A percentile compares a stretch with the other conserved stretches of the same genome.
Conservation (phyloP, 2,329 filamentous ascomycete species). For the Aspergillus felis region DNA sequence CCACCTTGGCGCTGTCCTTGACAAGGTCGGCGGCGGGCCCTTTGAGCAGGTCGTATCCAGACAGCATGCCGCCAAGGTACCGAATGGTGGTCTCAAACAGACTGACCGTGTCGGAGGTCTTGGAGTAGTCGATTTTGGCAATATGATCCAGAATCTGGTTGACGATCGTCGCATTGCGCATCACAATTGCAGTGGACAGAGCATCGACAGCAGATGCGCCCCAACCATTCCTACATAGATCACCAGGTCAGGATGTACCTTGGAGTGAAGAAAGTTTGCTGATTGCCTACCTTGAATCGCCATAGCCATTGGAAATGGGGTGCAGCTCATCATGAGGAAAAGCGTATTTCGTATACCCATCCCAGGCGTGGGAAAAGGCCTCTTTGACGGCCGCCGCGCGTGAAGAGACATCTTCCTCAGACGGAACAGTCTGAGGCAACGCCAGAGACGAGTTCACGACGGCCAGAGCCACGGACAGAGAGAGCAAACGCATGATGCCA, state of each 20-base stretch:
- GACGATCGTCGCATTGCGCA: slow-evolving; percentile 66
- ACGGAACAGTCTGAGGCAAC: slow-evolving; percentile 16
- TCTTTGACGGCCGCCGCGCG: slow-evolving; percentile 61
- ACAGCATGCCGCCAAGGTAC: slow-evolving; percentile 76
- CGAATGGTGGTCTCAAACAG: slow-evolving; percentile 90
- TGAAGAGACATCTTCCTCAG: slow-evolving; percentile 12
- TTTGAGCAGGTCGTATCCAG: slow-evolving; percentile 64
- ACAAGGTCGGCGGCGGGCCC: slow-evolving; percentile 59
- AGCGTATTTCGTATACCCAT: slow-evolving; percentile 68
- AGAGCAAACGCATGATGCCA: slow-evolving; percentile 22
- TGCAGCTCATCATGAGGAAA: slow-evolving; percentile 73
- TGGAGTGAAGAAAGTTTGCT: neutral
- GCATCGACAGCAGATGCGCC: slow-evolving; percentile 79
- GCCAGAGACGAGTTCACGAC: slow-evolving; percentile 21
- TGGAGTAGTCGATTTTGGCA: slow-evolving; percentile 65
- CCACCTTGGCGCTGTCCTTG: slow-evolving; percentile 47
- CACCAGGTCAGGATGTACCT: neutral
- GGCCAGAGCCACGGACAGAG: slow-evolving; percentile 22
- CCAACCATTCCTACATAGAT: slow-evolving; percentile 68
- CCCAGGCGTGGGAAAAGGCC: slow-evolving; percentile 67
- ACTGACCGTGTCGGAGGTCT: slow-evolving; percentile 60
- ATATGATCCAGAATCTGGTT: slow-evolving; percentile 68
- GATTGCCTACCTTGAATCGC: slow-evolving; percentile 62
- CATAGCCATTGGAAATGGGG: slow-evolving; percentile 62
- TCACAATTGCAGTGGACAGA: slow-evolving; percentile 72